Evolutionary conservation across 345 rosid species (phyloP), one percentile per base, ranked within the genome.

Genomic region (Gossypium turneri): DNA sequence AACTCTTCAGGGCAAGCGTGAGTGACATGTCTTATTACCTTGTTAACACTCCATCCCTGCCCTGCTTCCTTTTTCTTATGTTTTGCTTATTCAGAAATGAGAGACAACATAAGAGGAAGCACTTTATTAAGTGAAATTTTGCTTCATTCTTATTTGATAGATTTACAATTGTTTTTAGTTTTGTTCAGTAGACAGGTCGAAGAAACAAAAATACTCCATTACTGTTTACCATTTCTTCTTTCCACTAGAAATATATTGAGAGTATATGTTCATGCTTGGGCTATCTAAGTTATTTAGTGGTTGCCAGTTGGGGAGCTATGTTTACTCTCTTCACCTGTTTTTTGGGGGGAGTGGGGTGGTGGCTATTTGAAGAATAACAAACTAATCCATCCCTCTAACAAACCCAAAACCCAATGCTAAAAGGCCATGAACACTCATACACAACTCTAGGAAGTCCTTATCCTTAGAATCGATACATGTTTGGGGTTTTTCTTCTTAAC

Each of bases 1-100:
- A 96, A 91, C 84, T 80, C 90, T 60, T 88, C 93, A 63, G 93
- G 97, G 74, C 97, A 93, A 82, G 85, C 93, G 99, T 95, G 79
- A 87, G 97, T 88, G 67, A 80, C 67, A 16, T 62, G 60, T 48
- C 71, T 73, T 59, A 20, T 43, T 51, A 24, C 55, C 48, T 70
- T 48, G 72, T 68, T 76, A 27, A 50, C 43, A 6, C 20, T 15
- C n/a, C 48, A 13, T 7, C 9, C 22, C 22, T 8, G 11, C 41
- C n/a, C 27, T 17, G 8, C 27, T 58, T 63, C 15, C n/a, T 1
- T 13, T 53, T 53, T 5, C 19, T 51, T 51, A 25, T 79, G 64
- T 60, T 60, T 74, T 51, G 24, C 58, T 64, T 13, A 2, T 2
- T 64, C 20, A 44, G 60, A n/a, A 22, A 57, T 44, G 64, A 38